Evolutionary conservation across 1,284 basidiomycete genomes (phyloP).

Genomic region (Neolentinus lepideus): DNA sequence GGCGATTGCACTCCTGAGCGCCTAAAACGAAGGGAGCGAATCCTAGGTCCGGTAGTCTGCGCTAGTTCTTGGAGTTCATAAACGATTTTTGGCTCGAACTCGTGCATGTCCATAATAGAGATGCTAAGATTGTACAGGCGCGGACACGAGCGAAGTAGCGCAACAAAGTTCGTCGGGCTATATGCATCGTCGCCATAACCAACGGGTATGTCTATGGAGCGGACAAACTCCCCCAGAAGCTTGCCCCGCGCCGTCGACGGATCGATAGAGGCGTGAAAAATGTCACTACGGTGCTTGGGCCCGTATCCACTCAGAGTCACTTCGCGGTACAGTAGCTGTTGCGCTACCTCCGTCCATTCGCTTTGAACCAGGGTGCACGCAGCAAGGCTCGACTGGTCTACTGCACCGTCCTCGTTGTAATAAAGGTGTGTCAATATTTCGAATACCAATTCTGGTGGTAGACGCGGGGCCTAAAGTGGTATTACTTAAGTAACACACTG

Average conservation of each 20-base stretch:
- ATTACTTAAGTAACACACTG: not conserved
- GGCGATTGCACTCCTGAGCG: conserved; percentile 35
- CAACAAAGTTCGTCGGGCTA: conserved; percentile 12
- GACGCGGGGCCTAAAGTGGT: not conserved
- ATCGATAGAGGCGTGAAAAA: conserved; percentile 8
- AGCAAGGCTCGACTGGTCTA: conserved; percentile 26
- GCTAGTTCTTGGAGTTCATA: conserved; percentile 15
- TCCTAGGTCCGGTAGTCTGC: conserved; percentile 9
- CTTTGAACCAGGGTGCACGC: conserved; percentile 28
- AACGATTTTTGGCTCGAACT: conserved; percentile 19
- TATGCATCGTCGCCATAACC: conserved; percentile 6
- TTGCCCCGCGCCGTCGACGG: conserved; percentile 9
- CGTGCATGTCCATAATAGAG: conserved; percentile 20
- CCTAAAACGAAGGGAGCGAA: conserved; percentile 32
- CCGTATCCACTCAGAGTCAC: conserved; percentile 10
- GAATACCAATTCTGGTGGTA: conserved; percentile 36
- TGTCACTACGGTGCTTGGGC: conserved; percentile 4
- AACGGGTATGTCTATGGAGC: conserved; percentile 15
- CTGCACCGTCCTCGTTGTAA: conserved; percentile 20
- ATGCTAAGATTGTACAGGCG: conserved; percentile 32
- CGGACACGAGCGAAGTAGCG: conserved; percentile 24
- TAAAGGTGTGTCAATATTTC: conserved; percentile 32
- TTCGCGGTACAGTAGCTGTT: conserved; percentile 30
- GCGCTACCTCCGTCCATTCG: conserved; percentile 31
- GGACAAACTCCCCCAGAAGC: conserved; percentile 12